Percentiles rank a stretch among this genome's conserved stretches.
Conservation (phyloP, 805 yeast species). For the Candida nonsorbophila region DNA sequence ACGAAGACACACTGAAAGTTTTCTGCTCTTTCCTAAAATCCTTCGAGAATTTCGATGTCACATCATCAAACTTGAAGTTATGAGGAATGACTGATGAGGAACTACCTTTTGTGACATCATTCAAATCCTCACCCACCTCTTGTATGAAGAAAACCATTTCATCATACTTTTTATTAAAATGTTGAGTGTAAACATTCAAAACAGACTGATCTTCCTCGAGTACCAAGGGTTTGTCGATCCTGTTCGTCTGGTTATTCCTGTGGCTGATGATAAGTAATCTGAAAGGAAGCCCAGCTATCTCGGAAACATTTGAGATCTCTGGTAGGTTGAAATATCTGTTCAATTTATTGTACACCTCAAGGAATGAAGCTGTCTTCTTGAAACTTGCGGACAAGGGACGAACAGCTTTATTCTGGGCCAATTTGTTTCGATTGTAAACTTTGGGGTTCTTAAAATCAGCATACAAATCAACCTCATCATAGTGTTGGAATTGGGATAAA, state of each 20-base stretch:
- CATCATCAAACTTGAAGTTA: slow-evolving; percentile 8
- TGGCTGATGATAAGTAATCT: slow-evolving; percentile 62
- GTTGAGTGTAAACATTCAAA: slow-evolving; percentile 45
- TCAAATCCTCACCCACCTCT: slow-evolving; percentile 40
- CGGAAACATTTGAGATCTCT: slow-evolving; percentile 1
- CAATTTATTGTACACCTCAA: slow-evolving; percentile 37
- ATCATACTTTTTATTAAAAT: slow-evolving; percentile 42
- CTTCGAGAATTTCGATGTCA: no score
- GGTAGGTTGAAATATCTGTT: slow-evolving; percentile 5
- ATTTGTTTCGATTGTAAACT: slow-evolving; percentile 44
- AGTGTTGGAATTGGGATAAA: slow-evolving; percentile 47
- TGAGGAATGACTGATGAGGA: background rate
- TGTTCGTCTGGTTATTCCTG: slow-evolving; percentile 65
- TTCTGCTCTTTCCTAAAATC: no score
- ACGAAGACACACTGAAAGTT: no score
- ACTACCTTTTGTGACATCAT: background rate
- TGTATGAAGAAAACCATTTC: slow-evolving; percentile 62
- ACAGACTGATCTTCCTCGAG: slow-evolving; percentile 32
- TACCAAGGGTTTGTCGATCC: slow-evolving; percentile 46
- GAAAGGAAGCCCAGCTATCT: slow-evolving; percentile 24
- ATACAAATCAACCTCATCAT: slow-evolving; percentile 72
- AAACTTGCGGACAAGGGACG: slow-evolving; percentile 49
- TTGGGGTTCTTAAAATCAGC: slow-evolving; percentile 49
- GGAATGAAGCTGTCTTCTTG: slow-evolving; percentile 50
- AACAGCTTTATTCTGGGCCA: slow-evolving; percentile 13